Base-by-base conservation (phyloP, 805 yeast genomes). In the Candida jianshihensis region DNA sequence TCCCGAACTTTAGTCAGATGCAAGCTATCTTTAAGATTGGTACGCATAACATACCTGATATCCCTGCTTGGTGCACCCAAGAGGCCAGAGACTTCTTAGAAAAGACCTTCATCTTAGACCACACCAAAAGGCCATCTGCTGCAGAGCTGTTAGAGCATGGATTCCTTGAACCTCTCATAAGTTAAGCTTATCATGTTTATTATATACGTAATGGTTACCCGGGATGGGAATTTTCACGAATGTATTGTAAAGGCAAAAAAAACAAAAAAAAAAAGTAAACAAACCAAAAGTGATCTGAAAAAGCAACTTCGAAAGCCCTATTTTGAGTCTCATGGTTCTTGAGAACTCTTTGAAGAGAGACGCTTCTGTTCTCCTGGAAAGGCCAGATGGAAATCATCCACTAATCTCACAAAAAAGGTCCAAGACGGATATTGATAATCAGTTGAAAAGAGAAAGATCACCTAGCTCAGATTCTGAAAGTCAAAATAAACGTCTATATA, bases 11-110 rank as follows among this genome's bases (percentile, higher is more conserved):
- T 46, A 80, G 88, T 34, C 97, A 88, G 56, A 87, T 89, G 95
- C 98, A 92, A 60, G 97, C 97, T 9, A 81, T 92, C 26, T 92
- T 89, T 71, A 81, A 83, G 57, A 83, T 92, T 37, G 98, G 98
- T 2, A 84, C 92, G 1, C 78, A 81, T 46, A 72, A 81, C 1
- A 59, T 68, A n/a, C 98, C 98, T 0, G 79, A 72, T 31, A 69
- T 86, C 6, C 97, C 97, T 0, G 68, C 71, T 9, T 71, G 78
- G 74, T 74, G 83, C 30, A 75, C 92, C 0, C 64, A 66, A 5
- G 83, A 73, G 25, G 89, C 88, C 4, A 69, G 64, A 44, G 78
- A 74, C 22, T 88, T 92, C 48, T 56, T 89, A 42, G 47, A 51
- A 6, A 61, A 71, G 54, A 73, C 95, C 1, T 85, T 92, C 54